phyloP scores from a whole-genome alignment of 345 rosid species.

The Ceriops tagal region DNA sequence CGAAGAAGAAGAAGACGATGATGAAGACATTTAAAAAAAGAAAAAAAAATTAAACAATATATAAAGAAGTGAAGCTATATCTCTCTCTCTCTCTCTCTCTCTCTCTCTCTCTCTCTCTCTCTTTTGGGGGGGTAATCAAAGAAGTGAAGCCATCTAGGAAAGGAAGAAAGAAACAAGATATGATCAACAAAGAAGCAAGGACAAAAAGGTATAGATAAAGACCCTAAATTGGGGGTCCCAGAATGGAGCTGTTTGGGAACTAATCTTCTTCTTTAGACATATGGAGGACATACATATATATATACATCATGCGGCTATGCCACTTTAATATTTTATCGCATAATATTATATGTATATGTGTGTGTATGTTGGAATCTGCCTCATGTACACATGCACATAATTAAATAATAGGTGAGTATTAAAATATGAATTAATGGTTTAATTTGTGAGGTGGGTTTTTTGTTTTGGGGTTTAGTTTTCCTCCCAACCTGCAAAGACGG shows the following conservation, averaged over 20 bases:
- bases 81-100: too few species aligned
- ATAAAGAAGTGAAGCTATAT: background rate
- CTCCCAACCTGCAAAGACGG: slow-evolving; percentile 22
- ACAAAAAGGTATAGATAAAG: slow-evolving; percentile 68
- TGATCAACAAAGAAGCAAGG: slow-evolving; percentile 43
- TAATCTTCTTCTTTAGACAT: slow-evolving; percentile 2
- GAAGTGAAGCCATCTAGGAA: slow-evolving; percentile 10
- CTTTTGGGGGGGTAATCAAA: background rate
- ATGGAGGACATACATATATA: background rate
- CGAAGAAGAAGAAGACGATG: slow-evolving; percentile 31
- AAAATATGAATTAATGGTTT: background rate
- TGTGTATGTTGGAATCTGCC: background rate
- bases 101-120: too few species aligned
- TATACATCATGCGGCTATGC: too few species aligned
- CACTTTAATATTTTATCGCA: too few species aligned
- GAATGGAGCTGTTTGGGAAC: slow-evolving; percentile 17
- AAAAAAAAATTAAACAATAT: background rate
- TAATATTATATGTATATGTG: too few species aligned
- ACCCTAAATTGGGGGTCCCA: slow-evolving; percentile 66
- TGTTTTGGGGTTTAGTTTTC: background rate
- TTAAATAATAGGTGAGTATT: background rate
- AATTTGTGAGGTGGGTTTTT: background rate
- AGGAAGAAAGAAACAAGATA: slow-evolving; percentile 14
- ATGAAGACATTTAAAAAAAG: slow-evolving; percentile 21
- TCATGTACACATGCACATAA: background rate